These are phyloP conservation scores for Wakefieldia striispora DNA, from an alignment of 768 basidiomycete genomes.

Conservation along the genomic window DNA sequence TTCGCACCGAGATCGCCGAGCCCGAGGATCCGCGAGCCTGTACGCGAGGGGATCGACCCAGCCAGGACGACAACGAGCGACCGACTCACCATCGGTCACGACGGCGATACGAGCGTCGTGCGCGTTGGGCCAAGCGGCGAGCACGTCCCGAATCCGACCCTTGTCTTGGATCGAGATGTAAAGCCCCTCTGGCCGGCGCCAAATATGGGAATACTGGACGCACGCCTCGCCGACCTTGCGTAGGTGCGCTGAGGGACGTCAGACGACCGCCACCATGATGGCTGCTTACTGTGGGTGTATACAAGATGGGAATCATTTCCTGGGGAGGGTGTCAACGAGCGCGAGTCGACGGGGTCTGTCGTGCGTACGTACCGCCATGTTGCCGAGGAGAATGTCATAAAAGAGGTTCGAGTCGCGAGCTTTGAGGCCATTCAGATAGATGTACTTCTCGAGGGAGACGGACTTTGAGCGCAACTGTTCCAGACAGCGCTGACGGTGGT, in stretches of 20 bases:
- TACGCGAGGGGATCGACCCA: slow-evolving; percentile 4
- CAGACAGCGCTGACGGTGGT: slow-evolving; percentile 57
- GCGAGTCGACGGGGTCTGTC: neutral
- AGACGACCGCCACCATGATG: slow-evolving; percentile 2
- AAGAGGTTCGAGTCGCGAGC: slow-evolving; percentile 62
- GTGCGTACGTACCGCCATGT: slow-evolving; percentile 51
- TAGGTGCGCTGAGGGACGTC: slow-evolving; percentile 1
- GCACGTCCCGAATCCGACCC: slow-evolving; percentile 57
- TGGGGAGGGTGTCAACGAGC: slow-evolving; percentile 9
- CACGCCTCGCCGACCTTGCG: slow-evolving; percentile 69
- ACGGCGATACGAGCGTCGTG: slow-evolving; percentile 61
- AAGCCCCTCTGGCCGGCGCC: slow-evolving; percentile 59
- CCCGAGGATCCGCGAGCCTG: slow-evolving; percentile 71
- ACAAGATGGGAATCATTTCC: slow-evolving; percentile 67
- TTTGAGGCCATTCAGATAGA: slow-evolving; percentile 65
- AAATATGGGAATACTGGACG: slow-evolving; percentile 67
- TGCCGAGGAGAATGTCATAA: slow-evolving; percentile 58
- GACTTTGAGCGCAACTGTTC: slow-evolving; percentile 57
- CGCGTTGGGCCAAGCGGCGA: slow-evolving; percentile 49
- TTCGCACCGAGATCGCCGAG: slow-evolving; percentile 48
- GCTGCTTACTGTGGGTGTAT: slow-evolving; percentile 64
- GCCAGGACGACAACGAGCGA: neutral
- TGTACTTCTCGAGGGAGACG: slow-evolving; percentile 63
- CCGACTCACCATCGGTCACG: slow-evolving; percentile 63
- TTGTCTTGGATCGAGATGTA: slow-evolving; percentile 66